Conservation (phyloP, 805 yeast genomes). For the Cephaloascus fragrans region DNA sequence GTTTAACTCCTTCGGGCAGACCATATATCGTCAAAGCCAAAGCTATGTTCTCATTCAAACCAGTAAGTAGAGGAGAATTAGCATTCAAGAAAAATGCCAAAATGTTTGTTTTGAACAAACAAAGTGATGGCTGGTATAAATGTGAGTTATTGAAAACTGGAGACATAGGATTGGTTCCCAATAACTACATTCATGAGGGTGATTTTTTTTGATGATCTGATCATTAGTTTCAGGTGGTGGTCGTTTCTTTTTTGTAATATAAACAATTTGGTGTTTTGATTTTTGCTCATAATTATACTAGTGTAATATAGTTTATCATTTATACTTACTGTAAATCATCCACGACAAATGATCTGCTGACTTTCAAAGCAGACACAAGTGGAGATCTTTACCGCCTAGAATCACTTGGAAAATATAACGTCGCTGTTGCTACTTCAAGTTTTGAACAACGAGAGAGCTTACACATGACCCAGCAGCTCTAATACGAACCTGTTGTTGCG, state of each 20-base stretch:
- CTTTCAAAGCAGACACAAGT: too few relatives aligned
- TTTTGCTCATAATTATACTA: too few relatives aligned
- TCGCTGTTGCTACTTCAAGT: too few relatives aligned
- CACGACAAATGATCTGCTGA: too few relatives aligned
- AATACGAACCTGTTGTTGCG: too few relatives aligned
- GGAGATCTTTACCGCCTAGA: too few relatives aligned
- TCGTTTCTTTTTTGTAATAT: not conserved
- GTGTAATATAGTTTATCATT: too few relatives aligned
- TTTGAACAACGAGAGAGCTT: too few relatives aligned
- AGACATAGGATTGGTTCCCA: slow-evolving; percentile 30
- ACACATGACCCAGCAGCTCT: too few relatives aligned
- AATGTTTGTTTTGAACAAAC: slow-evolving; percentile 30
- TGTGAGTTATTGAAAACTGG: slow-evolving; percentile 27
- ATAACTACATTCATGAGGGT: slow-evolving; percentile 30
- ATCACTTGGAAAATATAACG: too few relatives aligned
- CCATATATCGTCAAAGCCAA: slow-evolving; percentile 23
- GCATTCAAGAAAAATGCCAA: slow-evolving; percentile 29
- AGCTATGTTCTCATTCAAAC: slow-evolving; percentile 27
- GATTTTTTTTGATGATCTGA: slow-evolving; percentile 1
- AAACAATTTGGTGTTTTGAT: too few relatives aligned
- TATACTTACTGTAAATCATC: too few relatives aligned
- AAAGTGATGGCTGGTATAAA: slow-evolving; percentile 33
- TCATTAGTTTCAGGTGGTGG: not conserved
- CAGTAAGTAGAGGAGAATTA: slow-evolving; percentile 31
- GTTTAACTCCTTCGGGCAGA: slow-evolving; percentile 21